A percentile compares a stretch with the other conserved stretches of the same genome.
Evolutionary conservation across 129 eudicot genomes (phyloP).

Genomic region (Flaveria bidentis): DNA sequence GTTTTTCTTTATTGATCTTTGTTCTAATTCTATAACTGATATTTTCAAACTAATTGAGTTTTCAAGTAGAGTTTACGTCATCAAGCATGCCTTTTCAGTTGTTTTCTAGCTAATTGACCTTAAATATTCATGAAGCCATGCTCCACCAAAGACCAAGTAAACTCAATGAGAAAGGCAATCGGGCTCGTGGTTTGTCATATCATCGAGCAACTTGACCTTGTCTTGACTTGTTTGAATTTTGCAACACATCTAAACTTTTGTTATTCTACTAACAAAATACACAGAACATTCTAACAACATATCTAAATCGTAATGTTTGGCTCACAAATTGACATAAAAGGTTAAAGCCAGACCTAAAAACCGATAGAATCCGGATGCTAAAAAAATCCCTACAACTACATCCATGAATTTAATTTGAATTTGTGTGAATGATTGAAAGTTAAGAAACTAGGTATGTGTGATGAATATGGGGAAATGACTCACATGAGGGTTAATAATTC

Average conservation of each 20-base stretch:
- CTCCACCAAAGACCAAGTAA: background rate
- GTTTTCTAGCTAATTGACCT: background rate
- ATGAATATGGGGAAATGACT: conserved; percentile 34
- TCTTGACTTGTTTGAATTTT: background rate
- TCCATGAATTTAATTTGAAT: background rate
- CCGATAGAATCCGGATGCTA: too few species aligned
- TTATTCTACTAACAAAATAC: background rate
- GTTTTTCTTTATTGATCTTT: background rate
- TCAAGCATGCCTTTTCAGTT: background rate
- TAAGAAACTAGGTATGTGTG: conserved; percentile 6
- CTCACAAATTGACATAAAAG: too few species aligned
- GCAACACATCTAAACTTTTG: background rate
- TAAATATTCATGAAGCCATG: background rate
- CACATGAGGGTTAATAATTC: conserved; percentile 40
- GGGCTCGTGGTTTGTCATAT: background rate
- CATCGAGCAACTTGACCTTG: background rate
- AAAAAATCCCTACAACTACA: background rate
- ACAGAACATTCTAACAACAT: background rate
- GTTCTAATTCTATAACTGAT: background rate
- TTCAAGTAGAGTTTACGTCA: background rate
- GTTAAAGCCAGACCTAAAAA: too few species aligned
- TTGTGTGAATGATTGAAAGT: conserved; percentile 3
- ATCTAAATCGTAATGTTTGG: background rate
- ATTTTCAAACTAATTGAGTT: background rate
- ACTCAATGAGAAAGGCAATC: background rate